These are phyloP conservation scores for Drosera capensis DNA, from an alignment of 148 eudicot species.

Conservation along the genomic window DNA sequence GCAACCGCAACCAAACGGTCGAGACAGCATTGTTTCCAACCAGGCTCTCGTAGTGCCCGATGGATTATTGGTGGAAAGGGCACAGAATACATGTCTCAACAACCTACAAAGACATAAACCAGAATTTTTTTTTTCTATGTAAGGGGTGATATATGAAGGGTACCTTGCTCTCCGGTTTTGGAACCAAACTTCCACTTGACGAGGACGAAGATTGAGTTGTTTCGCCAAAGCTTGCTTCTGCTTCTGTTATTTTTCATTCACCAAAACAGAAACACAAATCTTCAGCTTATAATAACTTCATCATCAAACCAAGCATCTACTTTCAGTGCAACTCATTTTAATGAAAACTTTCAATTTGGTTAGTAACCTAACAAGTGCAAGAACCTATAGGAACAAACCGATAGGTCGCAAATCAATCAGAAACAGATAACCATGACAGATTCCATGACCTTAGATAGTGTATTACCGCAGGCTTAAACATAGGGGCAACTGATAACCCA, in stretches of 20 bases:
- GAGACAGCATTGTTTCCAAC: too few relatives aligned
- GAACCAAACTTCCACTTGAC: conserved; percentile 12
- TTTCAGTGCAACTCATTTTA: too few relatives aligned
- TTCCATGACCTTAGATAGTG: too few relatives aligned
- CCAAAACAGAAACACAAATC: background rate
- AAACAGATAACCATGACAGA: too few relatives aligned
- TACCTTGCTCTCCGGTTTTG: conserved; percentile 10
- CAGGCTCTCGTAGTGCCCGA: too few relatives aligned
- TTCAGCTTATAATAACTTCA: background rate
- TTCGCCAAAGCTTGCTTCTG: background rate
- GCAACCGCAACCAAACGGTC: too few relatives aligned
- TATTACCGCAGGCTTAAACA: too few relatives aligned
- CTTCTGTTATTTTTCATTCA: background rate
- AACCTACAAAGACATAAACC: background rate
- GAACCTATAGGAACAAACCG: too few relatives aligned
- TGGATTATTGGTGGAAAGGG: too few relatives aligned
- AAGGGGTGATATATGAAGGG: background rate
- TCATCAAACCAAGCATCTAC: background rate
- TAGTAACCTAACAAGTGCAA: background rate
- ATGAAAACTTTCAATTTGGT: background rate
- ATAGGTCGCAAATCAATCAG: too few relatives aligned
- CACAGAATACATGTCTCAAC: background rate
- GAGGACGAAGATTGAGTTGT: conserved; percentile 1
- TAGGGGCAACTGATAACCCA: too few relatives aligned
- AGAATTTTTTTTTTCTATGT: too few relatives aligned